phyloP scores from a whole-genome alignment of 345 rosid species.

The Gossypium bickii region DNA sequence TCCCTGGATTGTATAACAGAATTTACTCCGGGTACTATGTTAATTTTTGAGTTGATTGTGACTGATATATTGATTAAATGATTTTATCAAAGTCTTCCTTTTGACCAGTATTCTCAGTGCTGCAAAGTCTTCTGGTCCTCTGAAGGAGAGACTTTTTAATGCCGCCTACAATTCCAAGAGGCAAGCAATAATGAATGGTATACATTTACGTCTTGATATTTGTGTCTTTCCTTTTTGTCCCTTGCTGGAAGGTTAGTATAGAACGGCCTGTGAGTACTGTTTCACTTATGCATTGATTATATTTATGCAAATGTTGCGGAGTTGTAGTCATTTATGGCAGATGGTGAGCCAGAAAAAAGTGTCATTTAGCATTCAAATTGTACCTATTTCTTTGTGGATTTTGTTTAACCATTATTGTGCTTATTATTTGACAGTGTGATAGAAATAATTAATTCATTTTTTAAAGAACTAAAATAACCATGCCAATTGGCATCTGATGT shows the following conservation, averaged over 20 bases:
- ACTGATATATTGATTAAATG: conserved; percentile 11
- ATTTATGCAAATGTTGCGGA: neutral
- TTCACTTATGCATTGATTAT: neutral
- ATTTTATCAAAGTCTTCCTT: conserved; percentile 33
- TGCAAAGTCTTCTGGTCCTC: conserved; percentile 75
- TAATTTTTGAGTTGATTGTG: conserved; percentile 19
- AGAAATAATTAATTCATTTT: neutral
- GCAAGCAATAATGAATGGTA: conserved; percentile 86
- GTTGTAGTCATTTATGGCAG: neutral
- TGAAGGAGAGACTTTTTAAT: conserved; percentile 92
- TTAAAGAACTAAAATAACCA: too few relatives aligned
- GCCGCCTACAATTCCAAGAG: conserved; percentile 92
- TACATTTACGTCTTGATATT: conserved; percentile 16
- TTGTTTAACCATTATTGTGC: too few relatives aligned
- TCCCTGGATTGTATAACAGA: conserved; percentile 90
- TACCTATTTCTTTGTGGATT: too few relatives aligned
- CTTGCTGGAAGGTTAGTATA: neutral
- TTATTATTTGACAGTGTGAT: too few relatives aligned
- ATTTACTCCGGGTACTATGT: conserved; percentile 66
- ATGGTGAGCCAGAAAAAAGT: neutral
- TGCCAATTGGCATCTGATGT: too few relatives aligned
- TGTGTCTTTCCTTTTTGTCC: neutral
- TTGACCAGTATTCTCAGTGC: conserved; percentile 66
- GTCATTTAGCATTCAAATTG: neutral
- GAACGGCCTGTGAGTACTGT: neutral